Evolutionary conservation across 2,329 filamentous ascomycete species (phyloP).

Genomic region (Dryadomyces quercivorus): DNA sequence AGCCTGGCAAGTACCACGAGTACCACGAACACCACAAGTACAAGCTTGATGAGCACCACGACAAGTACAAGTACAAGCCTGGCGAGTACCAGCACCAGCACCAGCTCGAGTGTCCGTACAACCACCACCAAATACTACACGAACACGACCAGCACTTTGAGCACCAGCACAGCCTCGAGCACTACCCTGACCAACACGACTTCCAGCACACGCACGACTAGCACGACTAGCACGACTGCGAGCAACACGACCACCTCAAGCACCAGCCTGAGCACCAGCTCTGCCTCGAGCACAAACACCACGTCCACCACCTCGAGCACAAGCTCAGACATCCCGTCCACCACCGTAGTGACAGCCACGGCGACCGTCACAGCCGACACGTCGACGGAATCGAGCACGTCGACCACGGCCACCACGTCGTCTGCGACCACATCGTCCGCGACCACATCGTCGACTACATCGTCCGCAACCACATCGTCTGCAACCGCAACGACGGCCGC

Average conservation of each 20-base stretch:
- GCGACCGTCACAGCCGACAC: background rate
- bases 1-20: too few relatives aligned
- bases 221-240: background rate
- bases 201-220: background rate
- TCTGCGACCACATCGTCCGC: background rate
- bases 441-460: background rate
- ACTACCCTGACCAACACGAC: background rate
- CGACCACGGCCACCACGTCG: background rate
- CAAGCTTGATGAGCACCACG: too few relatives aligned
- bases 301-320: background rate
- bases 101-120: background rate
- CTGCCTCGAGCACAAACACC: background rate
- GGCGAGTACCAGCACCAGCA: background rate
- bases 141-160: background rate
- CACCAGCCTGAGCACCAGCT: background rate
- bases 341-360: background rate
- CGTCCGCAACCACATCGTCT: background rate
- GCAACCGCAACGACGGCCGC: constrained; percentile 1
- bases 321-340: background rate
- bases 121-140: too few relatives aligned
- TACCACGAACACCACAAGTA: too few relatives aligned
- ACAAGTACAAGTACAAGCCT: background rate
- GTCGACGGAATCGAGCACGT: background rate
- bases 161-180: background rate
- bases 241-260: background rate